Base-by-base conservation (phyloP, 2,329 filamentous ascomycete genomes). In the Stenocarpella maydis region DNA sequence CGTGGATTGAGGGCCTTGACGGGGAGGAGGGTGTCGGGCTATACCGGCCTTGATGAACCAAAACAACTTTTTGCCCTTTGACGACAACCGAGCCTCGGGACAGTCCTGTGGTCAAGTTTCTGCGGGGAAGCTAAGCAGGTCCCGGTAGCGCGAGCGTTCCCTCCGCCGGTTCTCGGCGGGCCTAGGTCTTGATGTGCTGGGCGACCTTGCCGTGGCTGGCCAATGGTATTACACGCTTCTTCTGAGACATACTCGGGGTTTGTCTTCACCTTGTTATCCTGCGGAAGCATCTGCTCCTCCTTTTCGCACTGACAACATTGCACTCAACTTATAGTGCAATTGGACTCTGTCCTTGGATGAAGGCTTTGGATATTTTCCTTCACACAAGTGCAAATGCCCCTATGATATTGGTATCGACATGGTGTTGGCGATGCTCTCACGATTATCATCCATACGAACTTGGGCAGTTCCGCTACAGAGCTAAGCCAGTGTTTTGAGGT, bases 191-290 rank as follows among this genome's bases (percentile, higher is more conserved):
- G 47, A 50, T 28, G 21, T 14, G 21, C 52, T 49, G 21, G 54
- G 8, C 14, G 15, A n/a, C n/a, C n/a, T n/a, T n/a, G n/a, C n/a
- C 34, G 9, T 12, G 9, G 34, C 55, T 61, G 55, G 24, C 55
- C 55, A 61, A 61, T 61, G 26, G 55, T 24, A 47, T 61, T 17
- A 61, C 55, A 61, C 55, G 55, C 34, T 47, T 47, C 14, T 17
- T 34, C 24, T 7, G 26, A 17, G n/a, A 17, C 54, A 43, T 28
- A 8, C 37, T 26, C 37, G 15, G 15, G 4, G 9, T 34, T 58
- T 41, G 31, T 10, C 10, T 12, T 43, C 37, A 34, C 14, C 15
- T 21, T 19, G 3, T 21, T 14, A 15, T 15, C 41, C n/a, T 21
- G 5, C 21, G 41, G 34, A 2, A 37, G 34, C 9, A 10, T 21